Percentiles rank a stretch among this genome's conserved stretches.
These are phyloP conservation scores for Sideroxylon spinosum DNA, from an alignment of 179 eudicot species.

Conservation along the genomic window DNA sequence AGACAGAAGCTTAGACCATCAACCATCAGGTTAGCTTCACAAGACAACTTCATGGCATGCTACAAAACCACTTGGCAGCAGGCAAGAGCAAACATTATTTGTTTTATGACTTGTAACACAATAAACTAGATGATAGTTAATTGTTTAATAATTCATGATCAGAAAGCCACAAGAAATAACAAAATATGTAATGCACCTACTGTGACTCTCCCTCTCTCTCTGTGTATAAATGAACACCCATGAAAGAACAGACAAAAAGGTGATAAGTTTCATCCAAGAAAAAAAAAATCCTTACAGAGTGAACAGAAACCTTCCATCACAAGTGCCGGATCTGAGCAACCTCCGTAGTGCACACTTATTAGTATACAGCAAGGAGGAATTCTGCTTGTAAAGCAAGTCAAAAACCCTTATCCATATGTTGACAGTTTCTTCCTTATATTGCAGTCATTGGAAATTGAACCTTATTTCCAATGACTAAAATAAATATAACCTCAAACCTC, in stretches of 20 bases:
- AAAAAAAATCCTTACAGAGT: not conserved
- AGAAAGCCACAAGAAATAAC: not conserved
- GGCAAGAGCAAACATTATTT: not conserved
- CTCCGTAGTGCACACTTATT: not conserved
- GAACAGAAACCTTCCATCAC: not conserved
- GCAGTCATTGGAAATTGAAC: not conserved
- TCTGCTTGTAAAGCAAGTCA: not conserved
- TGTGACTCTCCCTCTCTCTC: not conserved
- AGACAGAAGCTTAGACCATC: not conserved
- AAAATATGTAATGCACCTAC: not conserved
- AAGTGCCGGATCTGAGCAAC: conserved; percentile 10
- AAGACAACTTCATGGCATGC: not conserved
- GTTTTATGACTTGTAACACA: not conserved
- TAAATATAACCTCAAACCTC: not conserved
- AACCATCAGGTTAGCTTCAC: not conserved
- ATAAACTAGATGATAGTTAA: not conserved
- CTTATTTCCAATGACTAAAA: not conserved
- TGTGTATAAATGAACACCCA: not conserved
- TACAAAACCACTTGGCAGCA: not conserved
- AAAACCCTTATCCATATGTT: not conserved
- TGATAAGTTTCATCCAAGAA: not conserved
- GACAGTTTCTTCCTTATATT: not conserved
- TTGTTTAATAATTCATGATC: not conserved
- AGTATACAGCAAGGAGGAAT: not conserved
- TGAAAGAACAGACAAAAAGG: not conserved